These are phyloP conservation scores for Gossypium rotundifolium DNA, from an alignment of 345 rosid species.

Conservation along the genomic window DNA sequence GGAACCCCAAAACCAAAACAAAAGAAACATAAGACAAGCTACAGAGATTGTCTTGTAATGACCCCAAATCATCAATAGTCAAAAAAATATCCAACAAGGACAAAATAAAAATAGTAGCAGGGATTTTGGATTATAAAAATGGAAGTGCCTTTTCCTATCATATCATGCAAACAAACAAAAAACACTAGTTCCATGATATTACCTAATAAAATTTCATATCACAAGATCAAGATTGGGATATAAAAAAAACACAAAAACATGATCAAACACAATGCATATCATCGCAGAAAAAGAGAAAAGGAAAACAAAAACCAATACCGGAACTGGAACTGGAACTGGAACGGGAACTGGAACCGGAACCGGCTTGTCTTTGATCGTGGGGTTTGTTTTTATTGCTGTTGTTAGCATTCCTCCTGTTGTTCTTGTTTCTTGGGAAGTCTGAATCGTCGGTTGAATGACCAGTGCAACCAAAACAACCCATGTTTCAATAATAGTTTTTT, in stretches of 20 bases:
- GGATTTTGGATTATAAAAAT: constrained; percentile 13
- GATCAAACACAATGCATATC: constrained; percentile 13
- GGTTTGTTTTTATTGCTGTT: constrained; percentile 16
- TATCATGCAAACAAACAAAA: neutral
- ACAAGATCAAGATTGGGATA: too few relatives aligned
- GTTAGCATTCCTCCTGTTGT: constrained; percentile 6
- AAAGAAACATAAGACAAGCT: constrained; percentile 12
- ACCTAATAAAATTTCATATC: neutral
- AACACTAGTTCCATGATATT: neutral
- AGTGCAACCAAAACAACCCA: constrained; percentile 68
- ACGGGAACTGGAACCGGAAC: constrained; percentile 53
- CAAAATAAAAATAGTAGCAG: constrained; percentile 1
- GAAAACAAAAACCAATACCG: neutral
- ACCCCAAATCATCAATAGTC: constrained; percentile 7
- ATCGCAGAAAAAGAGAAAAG: neutral
- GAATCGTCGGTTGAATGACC: constrained; percentile 36
- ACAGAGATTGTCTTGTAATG: neutral
- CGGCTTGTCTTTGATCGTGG: constrained; percentile 32
- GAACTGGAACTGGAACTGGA: constrained; percentile 30
- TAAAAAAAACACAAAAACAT: too few relatives aligned
- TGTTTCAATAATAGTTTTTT: constrained; percentile 11
- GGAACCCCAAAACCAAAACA: constrained; percentile 5
- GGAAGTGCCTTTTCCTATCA: neutral
- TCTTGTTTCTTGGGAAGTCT: constrained; percentile 17
- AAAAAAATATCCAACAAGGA: constrained; percentile 13